Percentiles rank a stretch among this genome's conserved stretches.
Conservation (phyloP, 1,139 yeast species). For the Sugiyamaella japonica region DNA sequence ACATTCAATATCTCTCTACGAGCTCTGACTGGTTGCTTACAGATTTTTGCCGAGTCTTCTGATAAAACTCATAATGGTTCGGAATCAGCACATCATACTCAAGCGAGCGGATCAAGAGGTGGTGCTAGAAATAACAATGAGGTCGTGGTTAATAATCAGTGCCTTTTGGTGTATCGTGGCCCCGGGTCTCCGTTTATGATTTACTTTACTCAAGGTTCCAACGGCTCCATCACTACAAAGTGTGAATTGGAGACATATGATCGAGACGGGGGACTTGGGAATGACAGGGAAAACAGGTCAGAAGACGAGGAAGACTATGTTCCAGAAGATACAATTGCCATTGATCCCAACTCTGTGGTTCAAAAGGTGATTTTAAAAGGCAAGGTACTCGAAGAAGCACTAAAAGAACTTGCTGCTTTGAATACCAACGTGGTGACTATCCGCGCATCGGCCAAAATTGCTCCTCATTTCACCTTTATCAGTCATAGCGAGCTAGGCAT, state of each 20-base stretch:
- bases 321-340: conserved; percentile 21
- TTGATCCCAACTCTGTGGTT: conserved; percentile 52
- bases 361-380: conserved; percentile 70
- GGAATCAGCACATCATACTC: background rate
- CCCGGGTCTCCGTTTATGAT: conserved; percentile 66
- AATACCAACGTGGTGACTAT: conserved; percentile 61
- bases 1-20: conserved; percentile 31
- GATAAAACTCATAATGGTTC: conserved; percentile 5
- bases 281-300: conserved; percentile 17
- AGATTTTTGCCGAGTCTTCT: conserved; percentile 29
- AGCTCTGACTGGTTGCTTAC: conserved; percentile 34
- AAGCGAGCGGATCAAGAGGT: background rate
- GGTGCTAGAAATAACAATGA: background rate
- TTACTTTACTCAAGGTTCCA: conserved; percentile 64
- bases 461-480: conserved; percentile 47
- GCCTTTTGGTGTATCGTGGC: conserved; percentile 49
- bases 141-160: conserved; percentile 22
- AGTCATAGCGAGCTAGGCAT: conserved; percentile 70
- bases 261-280: conserved; percentile 35
- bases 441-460: conserved; percentile 40
- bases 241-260: conserved; percentile 67
- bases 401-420: conserved; percentile 67
- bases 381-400: conserved; percentile 59
- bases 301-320: conserved; percentile 29
- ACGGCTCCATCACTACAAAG: conserved; percentile 55